Evolutionary conservation across 2,329 filamentous ascomycete species (phyloP), one percentile per base, ranked within the genome.

Genomic region (Fusarium torulosum): DNA sequence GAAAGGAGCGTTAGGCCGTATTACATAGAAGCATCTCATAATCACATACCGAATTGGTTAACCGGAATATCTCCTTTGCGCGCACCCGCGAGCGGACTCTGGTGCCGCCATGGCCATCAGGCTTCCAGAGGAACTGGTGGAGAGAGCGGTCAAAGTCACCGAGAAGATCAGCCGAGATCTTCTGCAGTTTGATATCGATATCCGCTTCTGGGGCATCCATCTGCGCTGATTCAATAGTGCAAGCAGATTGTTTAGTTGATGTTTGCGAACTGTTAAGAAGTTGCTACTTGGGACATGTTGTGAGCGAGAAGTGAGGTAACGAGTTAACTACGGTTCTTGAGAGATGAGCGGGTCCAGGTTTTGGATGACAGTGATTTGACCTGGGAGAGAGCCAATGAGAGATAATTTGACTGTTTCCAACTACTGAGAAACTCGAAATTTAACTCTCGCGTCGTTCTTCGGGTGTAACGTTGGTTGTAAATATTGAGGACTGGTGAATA

Each of bases 131-230:
- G 62, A 89, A 85, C 3, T 80, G 79, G 3, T 69, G 76, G 5
- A 91, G 76, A 7, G 84, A 84, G 53, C 77, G 77, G 75, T 87
- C 83, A 69, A 90, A 85, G 66, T 90, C 86, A 50, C 79, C 78
- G 19, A 91, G 81, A 59, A 90, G 81, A 59, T 89, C 86, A 10
- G 78, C 79, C 3, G 89, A 89, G 55, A 84, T 80, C 71, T 85
- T 87, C 67, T 90, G 87, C 55, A 91, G 83, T 75, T 88, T 85
- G 55, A 89, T 80, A 70, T 91, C 89, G 56, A 82, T 76, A 49
- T 91, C 89, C 29, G 84, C 81, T 42, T 90, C 88, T 33, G 83
- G 76, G 19, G 82, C 86, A 67, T 91, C 88, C 88, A 90, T 90
- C 44, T 53, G 72, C 43, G 10, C 19, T 35, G 51, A 9, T 14